Evolutionary conservation across 768 basidiomycete species (phyloP).

Genomic region (Xerocomellus chrysenteron): DNA sequence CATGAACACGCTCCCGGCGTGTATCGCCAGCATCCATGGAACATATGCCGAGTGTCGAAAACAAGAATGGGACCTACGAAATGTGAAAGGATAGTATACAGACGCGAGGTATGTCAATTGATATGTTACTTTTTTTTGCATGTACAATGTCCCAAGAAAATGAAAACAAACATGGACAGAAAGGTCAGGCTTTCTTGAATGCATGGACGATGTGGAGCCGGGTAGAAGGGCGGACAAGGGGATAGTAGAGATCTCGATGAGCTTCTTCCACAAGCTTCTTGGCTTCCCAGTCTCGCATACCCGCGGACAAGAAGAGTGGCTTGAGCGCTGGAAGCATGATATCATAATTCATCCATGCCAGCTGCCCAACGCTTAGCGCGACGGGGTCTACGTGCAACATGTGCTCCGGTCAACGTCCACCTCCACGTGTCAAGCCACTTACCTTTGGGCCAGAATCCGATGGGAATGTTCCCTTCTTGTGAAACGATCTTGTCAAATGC

Average conservation of each 20-base stretch:
- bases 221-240: slow-evolving; percentile 48
- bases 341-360: slow-evolving; percentile 75
- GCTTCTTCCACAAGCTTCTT: slow-evolving; percentile 59
- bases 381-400: slow-evolving; percentile 44
- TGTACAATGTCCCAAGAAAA: slow-evolving; percentile 22
- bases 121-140: slow-evolving; percentile 31
- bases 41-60: slow-evolving; percentile 8
- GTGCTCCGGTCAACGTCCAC: slow-evolving; percentile 9
- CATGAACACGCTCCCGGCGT: slow-evolving; percentile 2
- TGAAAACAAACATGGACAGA: not conserved
- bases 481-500: slow-evolving; percentile 57
- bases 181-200: slow-evolving; percentile 28
- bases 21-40: not conserved
- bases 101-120: slow-evolving; percentile 7
- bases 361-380: slow-evolving; percentile 62
- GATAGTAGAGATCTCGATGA: slow-evolving; percentile 64
- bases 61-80: slow-evolving; percentile 43
- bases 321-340: slow-evolving; percentile 61
- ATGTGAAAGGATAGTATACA: slow-evolving; percentile 56
- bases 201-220: slow-evolving; percentile 63
- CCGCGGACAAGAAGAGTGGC: slow-evolving; percentile 55
- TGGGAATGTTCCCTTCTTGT: slow-evolving; percentile 60
- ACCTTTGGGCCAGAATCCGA: slow-evolving; percentile 72
- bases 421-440: slow-evolving; percentile 11
- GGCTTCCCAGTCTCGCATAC: slow-evolving; percentile 52